Base-by-base conservation (phyloP, 345 rosid species). In the Adansonia digitata region DNA sequence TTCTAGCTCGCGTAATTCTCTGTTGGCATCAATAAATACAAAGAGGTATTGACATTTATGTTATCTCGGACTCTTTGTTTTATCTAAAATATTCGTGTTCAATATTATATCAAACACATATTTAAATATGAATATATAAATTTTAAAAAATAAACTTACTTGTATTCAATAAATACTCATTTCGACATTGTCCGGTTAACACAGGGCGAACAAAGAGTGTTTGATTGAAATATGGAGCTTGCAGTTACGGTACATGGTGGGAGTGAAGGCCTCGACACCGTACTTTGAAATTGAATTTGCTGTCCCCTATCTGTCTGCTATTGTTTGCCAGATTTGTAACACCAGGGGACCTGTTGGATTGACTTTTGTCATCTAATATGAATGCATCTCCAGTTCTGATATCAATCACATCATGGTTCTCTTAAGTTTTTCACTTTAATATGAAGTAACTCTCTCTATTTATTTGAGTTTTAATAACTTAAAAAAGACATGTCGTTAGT, bases 321-420 rank as follows among this genome's bases (percentile, higher is more conserved):
- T 49, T n/a, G 45, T 69, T 51, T 69, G 60, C 17, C n/a, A 31
- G 59, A 49, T 51, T 12, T 69, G 60, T 5, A 49, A 69, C 37
- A 59, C 17, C 39, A 27, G 15, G 39, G 72, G 72, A 68, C 72
- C 14, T 68, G 72, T 68, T 68, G 72, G 55, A 27, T 45, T 68
- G 39, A 68, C n/a, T n/a, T 51, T 69, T 49, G 73, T 69, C 29
- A 31, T 27, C 18, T 31, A 2, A 49, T 11, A 31, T 13, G 62
- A 57, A 26, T 57, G 5, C 62, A 27, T 57, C 26, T 29, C 73
- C 15, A 18, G 5, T 69, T 24, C 15, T 22, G 24, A 27, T 45
- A 14, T 68, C 72, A 45, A 45, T 68, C 55, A 68, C 55, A 45
- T 65, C 49, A 40, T 11, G 12, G 9, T 53, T 53, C 29, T 52